phyloP scores from a whole-genome alignment of 257 asterid species.

The Lavandula angustifolia region DNA sequence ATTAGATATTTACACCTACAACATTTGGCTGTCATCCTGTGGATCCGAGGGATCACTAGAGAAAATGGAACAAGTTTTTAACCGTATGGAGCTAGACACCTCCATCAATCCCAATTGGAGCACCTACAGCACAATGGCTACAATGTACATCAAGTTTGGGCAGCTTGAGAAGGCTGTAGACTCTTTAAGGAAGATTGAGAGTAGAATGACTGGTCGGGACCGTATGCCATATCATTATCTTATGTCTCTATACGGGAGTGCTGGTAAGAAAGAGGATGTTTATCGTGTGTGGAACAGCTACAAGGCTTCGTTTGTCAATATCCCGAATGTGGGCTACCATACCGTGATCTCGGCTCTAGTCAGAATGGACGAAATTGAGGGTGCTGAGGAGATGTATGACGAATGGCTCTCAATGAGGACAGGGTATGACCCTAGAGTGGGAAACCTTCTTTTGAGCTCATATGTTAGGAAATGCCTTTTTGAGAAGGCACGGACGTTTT shows the following conservation, averaged over 20 bases:
- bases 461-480: slow-evolving; percentile 63
- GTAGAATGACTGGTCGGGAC: slow-evolving; percentile 63
- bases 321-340: slow-evolving; percentile 76
- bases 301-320: slow-evolving; percentile 52
- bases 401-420: slow-evolving; percentile 78
- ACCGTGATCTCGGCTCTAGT: slow-evolving; percentile 65
- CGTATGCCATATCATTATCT: slow-evolving; percentile 77
- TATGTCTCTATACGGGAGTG: slow-evolving; percentile 66
- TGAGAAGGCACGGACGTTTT: slow-evolving; percentile 59
- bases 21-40: slow-evolving; percentile 76
- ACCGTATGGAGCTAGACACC: slow-evolving; percentile 63
- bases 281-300: slow-evolving; percentile 73
- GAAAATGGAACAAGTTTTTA: slow-evolving; percentile 69
- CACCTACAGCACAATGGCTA: slow-evolving; percentile 88
- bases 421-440: slow-evolving; percentile 66
- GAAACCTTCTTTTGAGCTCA: slow-evolving; percentile 62
- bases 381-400: slow-evolving; percentile 70
- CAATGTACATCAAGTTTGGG: slow-evolving; percentile 59
- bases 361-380: slow-evolving; percentile 64
- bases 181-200: slow-evolving; percentile 62
- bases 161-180: slow-evolving; percentile 59
- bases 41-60: slow-evolving; percentile 61
- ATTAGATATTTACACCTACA: slow-evolving; percentile 68
- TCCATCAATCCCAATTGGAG: slow-evolving; percentile 74
- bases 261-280: slow-evolving; percentile 76